phyloP scores from a whole-genome alignment of 768 basidiomycete species.

The Lactarius hengduanensis region DNA sequence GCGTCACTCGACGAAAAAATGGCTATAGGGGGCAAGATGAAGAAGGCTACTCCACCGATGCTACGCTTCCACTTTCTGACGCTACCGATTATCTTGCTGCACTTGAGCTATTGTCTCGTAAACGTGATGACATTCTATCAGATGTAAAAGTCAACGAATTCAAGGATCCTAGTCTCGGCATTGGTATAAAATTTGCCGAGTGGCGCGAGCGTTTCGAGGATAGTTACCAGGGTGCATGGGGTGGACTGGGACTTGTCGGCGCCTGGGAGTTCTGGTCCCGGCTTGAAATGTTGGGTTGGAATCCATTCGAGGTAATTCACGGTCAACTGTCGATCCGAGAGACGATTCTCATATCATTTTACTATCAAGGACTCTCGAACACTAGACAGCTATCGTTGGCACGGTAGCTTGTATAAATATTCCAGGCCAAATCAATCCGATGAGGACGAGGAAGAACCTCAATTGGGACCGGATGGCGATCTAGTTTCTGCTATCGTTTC shows the following conservation, averaged over 20 bases:
- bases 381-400: conserved; percentile 85
- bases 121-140: conserved; percentile 58
- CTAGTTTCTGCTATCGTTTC: conserved; percentile 85
- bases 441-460: conserved; percentile 45
- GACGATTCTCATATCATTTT: conserved; percentile 15
- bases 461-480: conserved; percentile 81
- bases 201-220: conserved; percentile 82
- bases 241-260: conserved; percentile 79
- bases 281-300: conserved; percentile 84
- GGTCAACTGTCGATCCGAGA: not conserved
- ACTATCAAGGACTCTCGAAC: conserved; percentile 46
- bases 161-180: conserved; percentile 69
- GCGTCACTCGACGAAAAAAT: conserved; percentile 41
- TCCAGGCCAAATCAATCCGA: conserved; percentile 40
- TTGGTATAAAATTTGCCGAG: conserved; percentile 57
- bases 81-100: conserved; percentile 68
- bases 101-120: conserved; percentile 48
- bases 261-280: conserved; percentile 97
- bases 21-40: conserved; percentile 41
- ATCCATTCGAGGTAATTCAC: conserved; percentile 69
- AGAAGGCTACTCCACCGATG: conserved; percentile 89
- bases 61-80: conserved; percentile 64
- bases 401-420: conserved; percentile 72
- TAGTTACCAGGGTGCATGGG: conserved; percentile 85
- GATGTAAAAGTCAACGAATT: conserved; percentile 89